These are phyloP conservation scores for Epicoccum nigrum DNA, from an alignment of 2,329 filamentous ascomycete species.

Conservation along the genomic window DNA sequence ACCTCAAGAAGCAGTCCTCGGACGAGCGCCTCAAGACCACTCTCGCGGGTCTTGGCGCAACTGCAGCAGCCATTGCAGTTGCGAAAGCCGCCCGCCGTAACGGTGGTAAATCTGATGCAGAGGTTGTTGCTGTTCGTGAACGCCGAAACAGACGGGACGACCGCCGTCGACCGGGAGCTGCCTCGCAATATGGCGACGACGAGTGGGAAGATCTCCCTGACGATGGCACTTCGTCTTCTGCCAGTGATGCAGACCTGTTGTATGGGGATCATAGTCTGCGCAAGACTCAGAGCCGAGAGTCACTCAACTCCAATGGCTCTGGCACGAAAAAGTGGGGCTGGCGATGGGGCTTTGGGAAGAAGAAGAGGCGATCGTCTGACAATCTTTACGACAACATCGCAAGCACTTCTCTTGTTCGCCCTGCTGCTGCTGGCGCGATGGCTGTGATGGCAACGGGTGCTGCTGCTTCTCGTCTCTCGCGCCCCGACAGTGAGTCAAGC, in stretches of 20 bases:
- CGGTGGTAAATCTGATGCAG: conserved; percentile 36
- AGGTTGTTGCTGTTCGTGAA: conserved; percentile 46
- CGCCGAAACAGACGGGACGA: conserved; percentile 31
- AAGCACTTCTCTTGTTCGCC: conserved; percentile 46
- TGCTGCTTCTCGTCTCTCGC: conserved; percentile 54
- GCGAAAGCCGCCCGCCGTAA: conserved; percentile 44
- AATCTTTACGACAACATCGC: conserved; percentile 44
- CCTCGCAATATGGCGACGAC: conserved; percentile 53
- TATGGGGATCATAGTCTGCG: conserved; percentile 59
- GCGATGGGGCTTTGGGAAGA: conserved; percentile 63
- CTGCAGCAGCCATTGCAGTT: conserved; percentile 56
- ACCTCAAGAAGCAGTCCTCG: conserved; percentile 47
- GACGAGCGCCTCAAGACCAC: conserved; percentile 56
- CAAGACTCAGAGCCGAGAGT: conserved; percentile 56
- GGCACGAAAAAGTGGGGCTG: conserved; percentile 65
- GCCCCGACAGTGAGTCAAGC: conserved; percentile 56
- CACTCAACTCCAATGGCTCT: conserved; percentile 60
- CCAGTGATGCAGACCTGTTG: conserved; percentile 63
- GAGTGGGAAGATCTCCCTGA: conserved; percentile 52
- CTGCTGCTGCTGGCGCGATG: conserved; percentile 49
- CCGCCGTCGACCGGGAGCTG: conserved; percentile 23
- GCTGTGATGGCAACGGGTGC: conserved; percentile 48
- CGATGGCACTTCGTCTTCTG: conserved; percentile 49
- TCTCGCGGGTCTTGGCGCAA: conserved; percentile 54
- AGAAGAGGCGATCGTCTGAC: conserved; percentile 45